These are phyloP conservation scores for Geosmithia flava DNA, from an alignment of 2,329 filamentous ascomycete species.

Conservation along the genomic window DNA sequence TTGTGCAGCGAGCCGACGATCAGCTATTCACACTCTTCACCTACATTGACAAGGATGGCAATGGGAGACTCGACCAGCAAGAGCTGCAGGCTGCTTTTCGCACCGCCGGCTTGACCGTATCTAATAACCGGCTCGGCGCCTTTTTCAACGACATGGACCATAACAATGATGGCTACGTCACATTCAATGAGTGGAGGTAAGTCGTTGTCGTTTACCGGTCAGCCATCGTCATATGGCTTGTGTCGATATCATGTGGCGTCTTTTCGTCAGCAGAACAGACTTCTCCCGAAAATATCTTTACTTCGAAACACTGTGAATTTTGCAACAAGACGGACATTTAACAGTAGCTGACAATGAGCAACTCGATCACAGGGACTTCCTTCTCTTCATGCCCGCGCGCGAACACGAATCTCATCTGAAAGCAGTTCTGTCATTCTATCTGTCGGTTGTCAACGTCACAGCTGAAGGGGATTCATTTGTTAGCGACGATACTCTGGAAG, in stretches of 20 bases:
- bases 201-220: conserved; percentile 16
- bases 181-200: conserved; percentile 94
- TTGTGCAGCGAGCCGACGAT: conserved; percentile 77
- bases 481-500: conserved; percentile 80
- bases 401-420: conserved; percentile 59
- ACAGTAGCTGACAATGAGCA: conserved; percentile 9
- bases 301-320: neutral
- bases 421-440: conserved; percentile 83
- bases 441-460: conserved; percentile 77
- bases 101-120: conserved; percentile 65
- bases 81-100: conserved; percentile 73
- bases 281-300: neutral
- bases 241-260: conserved; percentile 12
- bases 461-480: conserved; percentile 89
- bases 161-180: conserved; percentile 80
- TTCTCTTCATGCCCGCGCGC: conserved; percentile 68
- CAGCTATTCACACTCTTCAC: conserved; percentile 74
- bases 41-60: conserved; percentile 73
- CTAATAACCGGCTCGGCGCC: conserved; percentile 61
- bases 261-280: neutral
- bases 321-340: neutral
- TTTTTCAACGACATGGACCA: conserved; percentile 88
- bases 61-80: conserved; percentile 76
- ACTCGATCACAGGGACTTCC: conserved; percentile 57
- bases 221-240: neutral